phyloP scores from a whole-genome alignment of 345 rosid species.

The Aquilaria yunnanensis region DNA sequence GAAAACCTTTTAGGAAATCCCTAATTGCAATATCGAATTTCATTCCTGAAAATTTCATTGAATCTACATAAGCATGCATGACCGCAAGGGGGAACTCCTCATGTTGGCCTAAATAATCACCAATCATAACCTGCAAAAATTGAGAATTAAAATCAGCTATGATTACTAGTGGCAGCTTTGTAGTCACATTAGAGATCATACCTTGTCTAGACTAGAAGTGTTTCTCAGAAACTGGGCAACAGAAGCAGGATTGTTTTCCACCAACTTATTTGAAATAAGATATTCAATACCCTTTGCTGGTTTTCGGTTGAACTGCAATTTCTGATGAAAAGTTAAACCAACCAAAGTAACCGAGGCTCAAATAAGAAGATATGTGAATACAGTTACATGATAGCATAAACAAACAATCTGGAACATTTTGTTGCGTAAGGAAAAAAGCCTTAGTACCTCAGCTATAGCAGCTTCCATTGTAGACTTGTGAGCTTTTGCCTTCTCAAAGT shows the following conservation, averaged over 20 bases:
- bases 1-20: conserved; percentile 77
- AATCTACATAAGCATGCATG: conserved; percentile 91
- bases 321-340: neutral
- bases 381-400: too few relatives aligned
- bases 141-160: conserved; percentile 14
- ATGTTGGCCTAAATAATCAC: conserved; percentile 88
- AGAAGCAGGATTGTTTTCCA: conserved; percentile 65
- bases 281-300: conserved; percentile 67
- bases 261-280: conserved; percentile 62
- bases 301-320: conserved; percentile 75
- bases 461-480: conserved; percentile 90
- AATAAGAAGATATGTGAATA: too few relatives aligned
- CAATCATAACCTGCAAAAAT: conserved; percentile 69
- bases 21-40: conserved; percentile 79
- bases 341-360: too few relatives aligned
- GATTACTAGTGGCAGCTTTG: conserved; percentile 10
- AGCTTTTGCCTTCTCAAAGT: conserved; percentile 91
- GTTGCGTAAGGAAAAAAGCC: too few relatives aligned
- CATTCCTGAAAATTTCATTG: conserved; percentile 77
- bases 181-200: conserved; percentile 17
- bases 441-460: conserved; percentile 60
- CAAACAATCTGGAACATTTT: too few relatives aligned
- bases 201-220: conserved; percentile 69
- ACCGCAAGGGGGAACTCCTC: conserved; percentile 92
- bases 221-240: conserved; percentile 75